Conservation (phyloP, 2,329 filamentous ascomycete species). For the Didymella pomorum region DNA sequence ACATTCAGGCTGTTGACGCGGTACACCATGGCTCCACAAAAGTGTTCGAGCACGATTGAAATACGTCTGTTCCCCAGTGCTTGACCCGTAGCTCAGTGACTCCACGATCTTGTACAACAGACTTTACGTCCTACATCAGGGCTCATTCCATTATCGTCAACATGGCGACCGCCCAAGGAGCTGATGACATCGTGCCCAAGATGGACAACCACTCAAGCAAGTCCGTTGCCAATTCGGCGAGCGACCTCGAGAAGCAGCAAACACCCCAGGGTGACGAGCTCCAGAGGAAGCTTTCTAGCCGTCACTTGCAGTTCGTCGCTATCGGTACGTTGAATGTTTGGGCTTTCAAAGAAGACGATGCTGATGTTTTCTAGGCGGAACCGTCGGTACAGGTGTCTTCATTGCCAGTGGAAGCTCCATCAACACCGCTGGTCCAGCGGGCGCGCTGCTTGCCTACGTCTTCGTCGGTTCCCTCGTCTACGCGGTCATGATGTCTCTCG, state of each 20-base stretch:
- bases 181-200: conserved; percentile 39
- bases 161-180: conserved; percentile 33
- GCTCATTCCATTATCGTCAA: conserved; percentile 22
- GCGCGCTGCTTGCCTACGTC: conserved; percentile 57
- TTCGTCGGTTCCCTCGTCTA: conserved; percentile 74
- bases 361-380: conserved; percentile 40
- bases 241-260: conserved; percentile 49
- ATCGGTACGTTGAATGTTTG: conserved; percentile 39
- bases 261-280: conserved; percentile 37
- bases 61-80: conserved; percentile 30
- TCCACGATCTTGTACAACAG: conserved; percentile 20
- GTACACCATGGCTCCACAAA: conserved; percentile 31
- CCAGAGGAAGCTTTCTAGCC: conserved; percentile 48
- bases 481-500: conserved; percentile 71
- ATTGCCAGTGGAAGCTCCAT: conserved; percentile 60
- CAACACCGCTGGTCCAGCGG: conserved; percentile 58
- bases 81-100: conserved; percentile 28
- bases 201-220: conserved; percentile 43
- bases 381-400: conserved; percentile 64
- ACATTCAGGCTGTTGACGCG: conserved; percentile 27
- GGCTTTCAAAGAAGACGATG: not conserved
- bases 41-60: conserved; percentile 31
- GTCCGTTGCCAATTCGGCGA: conserved; percentile 38
- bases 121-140: conserved; percentile 24
- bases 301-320: conserved; percentile 52